Percentiles rank a stretch among this genome's conserved stretches.
Evolutionary conservation across 2,329 filamentous ascomycete species (phyloP).

Genomic region (Hypocreales sp.): DNA sequence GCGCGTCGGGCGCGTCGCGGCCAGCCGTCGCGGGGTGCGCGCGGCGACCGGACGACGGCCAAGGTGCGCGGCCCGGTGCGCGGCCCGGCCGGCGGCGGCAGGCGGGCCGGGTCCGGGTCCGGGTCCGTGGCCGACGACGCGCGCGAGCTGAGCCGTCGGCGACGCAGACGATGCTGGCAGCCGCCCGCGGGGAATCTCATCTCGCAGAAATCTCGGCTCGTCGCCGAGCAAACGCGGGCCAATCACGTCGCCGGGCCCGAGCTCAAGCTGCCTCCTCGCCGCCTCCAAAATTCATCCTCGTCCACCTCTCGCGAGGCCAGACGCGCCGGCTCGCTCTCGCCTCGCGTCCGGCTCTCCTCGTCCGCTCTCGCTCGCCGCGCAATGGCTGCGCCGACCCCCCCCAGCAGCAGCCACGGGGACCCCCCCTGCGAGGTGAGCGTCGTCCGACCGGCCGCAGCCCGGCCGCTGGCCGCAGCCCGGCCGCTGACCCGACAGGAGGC

Average conservation of each 20-base stretch:
- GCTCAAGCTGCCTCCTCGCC: no score
- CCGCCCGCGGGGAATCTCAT: slow-evolving; percentile 10
- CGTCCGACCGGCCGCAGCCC: no score
- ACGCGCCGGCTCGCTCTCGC: neutral
- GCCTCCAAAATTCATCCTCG: no score
- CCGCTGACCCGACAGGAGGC: no score
- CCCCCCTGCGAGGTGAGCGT: slow-evolving; percentile 26
- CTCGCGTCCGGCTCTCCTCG: neutral
- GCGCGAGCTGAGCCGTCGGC: no score
- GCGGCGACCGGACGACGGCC: slow-evolving; percentile 57
- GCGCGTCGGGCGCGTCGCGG: no score
- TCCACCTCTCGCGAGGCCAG: neutral
- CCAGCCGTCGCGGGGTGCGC: slow-evolving; percentile 37
- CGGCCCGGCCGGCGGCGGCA: slow-evolving; percentile 38
- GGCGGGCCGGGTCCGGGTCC: slow-evolving; percentile 35
- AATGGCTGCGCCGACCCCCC: slow-evolving; percentile 18
- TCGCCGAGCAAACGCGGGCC: no score
- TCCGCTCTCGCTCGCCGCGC: neutral
- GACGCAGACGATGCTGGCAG: slow-evolving; percentile 55
- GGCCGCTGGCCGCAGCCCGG: no score
- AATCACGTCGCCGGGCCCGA: no score
- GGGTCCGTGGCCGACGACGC: slow-evolving; percentile 45
- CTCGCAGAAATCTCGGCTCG: no score
- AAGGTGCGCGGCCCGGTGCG: slow-evolving; percentile 45
- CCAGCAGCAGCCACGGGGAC: slow-evolving; percentile 32